Percentiles rank a stretch among this genome's conserved stretches.
These are phyloP conservation scores for Diplodia seriata DNA, from an alignment of 2,329 filamentous ascomycete species.

Conservation along the genomic window DNA sequence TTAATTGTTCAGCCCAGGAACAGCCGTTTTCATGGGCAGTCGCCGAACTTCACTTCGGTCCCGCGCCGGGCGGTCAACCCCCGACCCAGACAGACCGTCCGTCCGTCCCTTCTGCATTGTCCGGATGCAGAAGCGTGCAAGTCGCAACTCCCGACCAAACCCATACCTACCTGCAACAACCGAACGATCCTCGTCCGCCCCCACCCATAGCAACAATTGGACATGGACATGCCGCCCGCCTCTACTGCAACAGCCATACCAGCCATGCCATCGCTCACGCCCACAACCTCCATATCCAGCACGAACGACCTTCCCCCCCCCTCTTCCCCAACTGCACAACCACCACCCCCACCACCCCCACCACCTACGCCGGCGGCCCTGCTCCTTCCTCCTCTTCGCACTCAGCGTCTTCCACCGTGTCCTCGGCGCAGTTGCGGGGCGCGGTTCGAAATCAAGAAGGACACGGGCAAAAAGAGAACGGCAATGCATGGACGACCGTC, in stretches of 20 bases:
- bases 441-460: no score
- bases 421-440: constrained; percentile 41
- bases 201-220: no score
- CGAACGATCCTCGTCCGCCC: no score
- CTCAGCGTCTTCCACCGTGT: constrained; percentile 43
- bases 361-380: constrained; percentile 40
- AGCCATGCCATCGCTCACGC: constrained; percentile 35
- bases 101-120: no score
- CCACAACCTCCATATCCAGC: constrained; percentile 40
- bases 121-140: no score
- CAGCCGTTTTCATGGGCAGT: no score
- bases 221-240: neutral
- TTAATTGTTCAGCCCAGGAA: neutral
- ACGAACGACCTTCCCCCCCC: constrained; percentile 39
- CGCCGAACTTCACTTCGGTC: no score
- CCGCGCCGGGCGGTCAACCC: no score
- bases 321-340: constrained; percentile 43
- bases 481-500: neutral
- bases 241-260: neutral
- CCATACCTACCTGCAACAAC: no score
- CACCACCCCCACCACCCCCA: constrained; percentile 34
- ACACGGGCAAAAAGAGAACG: constrained; percentile 35
- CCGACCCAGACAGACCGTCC: no score
- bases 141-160: no score
- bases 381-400: constrained; percentile 39